Percentiles rank a stretch among this genome's conserved stretches.
Evolutionary conservation across 441 rosid genomes (phyloP).

Genomic region (Arabidopsis hybrid): DNA sequence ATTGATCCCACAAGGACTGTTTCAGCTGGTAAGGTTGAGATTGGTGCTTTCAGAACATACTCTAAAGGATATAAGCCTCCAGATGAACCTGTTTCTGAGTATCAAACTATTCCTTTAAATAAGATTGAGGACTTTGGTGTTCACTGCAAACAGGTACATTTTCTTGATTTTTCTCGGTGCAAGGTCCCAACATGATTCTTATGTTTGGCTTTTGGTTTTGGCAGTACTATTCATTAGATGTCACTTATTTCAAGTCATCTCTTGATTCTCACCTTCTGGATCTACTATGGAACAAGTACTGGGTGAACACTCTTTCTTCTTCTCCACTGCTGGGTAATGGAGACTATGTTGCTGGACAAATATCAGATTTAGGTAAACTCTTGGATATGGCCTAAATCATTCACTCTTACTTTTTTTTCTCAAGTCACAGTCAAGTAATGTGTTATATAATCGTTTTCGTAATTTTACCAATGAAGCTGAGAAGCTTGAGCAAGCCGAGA

Average conservation of each 20-base stretch:
- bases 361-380: constrained; percentile 90
- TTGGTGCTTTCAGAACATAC: constrained; percentile 94
- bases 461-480: constrained; percentile 66
- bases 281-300: constrained; percentile 97
- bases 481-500: constrained; percentile 93
- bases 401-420: constrained; percentile 53
- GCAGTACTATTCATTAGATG: constrained; percentile 93
- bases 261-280: constrained; percentile 97
- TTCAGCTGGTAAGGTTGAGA: constrained; percentile 97
- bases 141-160: constrained; percentile 84
- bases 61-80: constrained; percentile 89
- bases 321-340: constrained; percentile 96
- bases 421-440: not conserved
- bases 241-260: constrained; percentile 95
- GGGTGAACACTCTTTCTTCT: constrained; percentile 98
- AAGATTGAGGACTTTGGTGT: constrained; percentile 97
- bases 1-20: constrained; percentile 97
- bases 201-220: constrained; percentile 1
- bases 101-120: constrained; percentile 90
- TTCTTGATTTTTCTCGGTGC: not conserved
- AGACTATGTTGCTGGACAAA: constrained; percentile 97
- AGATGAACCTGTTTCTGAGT: constrained; percentile 89
- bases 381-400: constrained; percentile 56
- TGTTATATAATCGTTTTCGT: constrained; percentile 7
- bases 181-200: not conserved